Base-by-base conservation (phyloP, 148 eudicot genomes). In the Cornus florida region DNA sequence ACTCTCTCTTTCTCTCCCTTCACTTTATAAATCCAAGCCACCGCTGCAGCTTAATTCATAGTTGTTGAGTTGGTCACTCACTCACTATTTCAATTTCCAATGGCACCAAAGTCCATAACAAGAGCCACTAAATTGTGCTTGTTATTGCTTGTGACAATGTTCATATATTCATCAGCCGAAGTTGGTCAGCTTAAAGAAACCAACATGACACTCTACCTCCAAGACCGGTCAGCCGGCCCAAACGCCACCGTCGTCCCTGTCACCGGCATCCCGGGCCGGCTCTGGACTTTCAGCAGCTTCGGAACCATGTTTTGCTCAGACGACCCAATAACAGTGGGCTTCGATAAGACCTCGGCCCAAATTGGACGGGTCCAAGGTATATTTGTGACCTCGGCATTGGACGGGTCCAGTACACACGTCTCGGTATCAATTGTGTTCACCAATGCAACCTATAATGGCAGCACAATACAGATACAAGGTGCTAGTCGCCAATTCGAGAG, bases 351-450 rank as follows among this genome's bases (percentile, higher is more conserved):
- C 11, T 72, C 62, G 3, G 33, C 64, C 5, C 60, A 72, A 53
- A 50, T 72, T 22, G 75, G n/a, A 23, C 75, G 75, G 12, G 64
- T 19, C 10, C 75, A 72, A 46, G 62, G 75, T 10, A 50, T 72
- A 62, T 72, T 9, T 16, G 62, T 56, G 66, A 57, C 66, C 39
- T 73, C 76, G 7, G 53, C 76, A 2, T 35, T 73, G 39, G 41
- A 73, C 17, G 76, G 76, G 16, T 28, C 66, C 0, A 73, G 11
- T 32, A 16, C 43, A 9, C 67, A 73, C 3, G 75, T 53, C 62
- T 7, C 24, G 62, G 10, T 48, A 10, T 72, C 75, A 7, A 72
- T 72, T 72, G 75, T 35, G 23, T 73, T 73, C 16, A 73, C 41
- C 7, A 56, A 6, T 56, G 56, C 9, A 13, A 24, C 48, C 9